These are phyloP conservation scores for Penicillium occitanis DNA, from an alignment of 2,329 filamentous ascomycete genomes.

Conservation along the genomic window DNA sequence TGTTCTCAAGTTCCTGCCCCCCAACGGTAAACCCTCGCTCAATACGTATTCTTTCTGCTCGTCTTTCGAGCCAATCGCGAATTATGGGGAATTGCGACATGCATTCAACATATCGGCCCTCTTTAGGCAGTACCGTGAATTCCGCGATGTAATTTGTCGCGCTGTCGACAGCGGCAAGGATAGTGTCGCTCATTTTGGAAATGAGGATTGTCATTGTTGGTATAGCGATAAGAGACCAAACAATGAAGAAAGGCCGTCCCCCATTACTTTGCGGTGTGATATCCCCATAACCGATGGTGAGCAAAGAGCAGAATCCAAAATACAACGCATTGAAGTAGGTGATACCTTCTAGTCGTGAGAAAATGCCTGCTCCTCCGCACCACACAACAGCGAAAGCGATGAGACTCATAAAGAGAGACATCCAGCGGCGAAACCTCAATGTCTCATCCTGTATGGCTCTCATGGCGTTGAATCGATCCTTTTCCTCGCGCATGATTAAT, in stretches of 20 bases:
- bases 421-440: constrained; percentile 68
- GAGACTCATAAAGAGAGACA: constrained; percentile 66
- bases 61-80: constrained; percentile 38
- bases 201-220: constrained; percentile 88
- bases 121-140: constrained; percentile 64
- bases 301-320: constrained; percentile 78
- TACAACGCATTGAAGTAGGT: constrained; percentile 80
- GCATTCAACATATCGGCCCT: constrained; percentile 56
- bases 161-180: constrained; percentile 67
- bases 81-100: constrained; percentile 49
- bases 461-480: constrained; percentile 76
- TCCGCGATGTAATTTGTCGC: constrained; percentile 62
- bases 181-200: constrained; percentile 78
- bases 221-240: constrained; percentile 83
- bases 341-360: constrained; percentile 60
- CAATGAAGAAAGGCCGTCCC: constrained; percentile 84
- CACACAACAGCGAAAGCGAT: constrained; percentile 71
- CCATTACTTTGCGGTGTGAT: constrained; percentile 72
- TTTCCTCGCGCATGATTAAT: constrained; percentile 62
- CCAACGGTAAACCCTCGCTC: constrained; percentile 49
- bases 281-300: constrained; percentile 88
- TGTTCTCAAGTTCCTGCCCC: constrained; percentile 17
- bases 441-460: constrained; percentile 71
- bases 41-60: constrained; percentile 47
- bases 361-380: constrained; percentile 76